Evolutionary conservation across 768 basidiomycete genomes (phyloP).

Genomic region (Leccinum boreale): DNA sequence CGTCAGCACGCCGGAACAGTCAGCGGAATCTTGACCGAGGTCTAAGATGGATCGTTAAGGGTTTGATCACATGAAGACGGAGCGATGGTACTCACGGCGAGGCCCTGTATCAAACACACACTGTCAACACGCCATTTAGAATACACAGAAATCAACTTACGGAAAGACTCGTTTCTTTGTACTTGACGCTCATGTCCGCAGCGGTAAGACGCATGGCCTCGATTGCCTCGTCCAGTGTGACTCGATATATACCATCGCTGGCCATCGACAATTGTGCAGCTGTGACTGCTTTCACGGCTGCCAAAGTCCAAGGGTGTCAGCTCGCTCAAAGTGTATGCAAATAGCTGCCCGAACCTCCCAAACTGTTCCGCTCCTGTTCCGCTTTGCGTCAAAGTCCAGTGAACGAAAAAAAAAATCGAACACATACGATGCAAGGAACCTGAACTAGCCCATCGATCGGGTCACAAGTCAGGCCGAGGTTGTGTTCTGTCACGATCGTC

Average conservation of each 20-base stretch:
- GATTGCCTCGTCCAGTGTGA: conserved; percentile 91
- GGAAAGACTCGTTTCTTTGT: conserved; percentile 93
- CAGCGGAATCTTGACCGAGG: conserved; percentile 78
- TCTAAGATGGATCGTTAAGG: conserved; percentile 35
- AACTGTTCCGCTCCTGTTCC: conserved; percentile 73
- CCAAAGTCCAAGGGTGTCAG: conserved; percentile 7
- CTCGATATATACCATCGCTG: conserved; percentile 81
- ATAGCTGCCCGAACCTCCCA: conserved; percentile 56
- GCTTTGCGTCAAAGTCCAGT: conserved; percentile 1
- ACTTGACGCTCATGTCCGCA: conserved; percentile 91
- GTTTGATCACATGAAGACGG: conserved; percentile 3
- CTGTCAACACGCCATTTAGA: not conserved
- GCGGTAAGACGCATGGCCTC: conserved; percentile 94
- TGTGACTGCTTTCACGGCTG: conserved; percentile 89
- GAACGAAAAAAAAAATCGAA: not conserved
- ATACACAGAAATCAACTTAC: conserved; percentile 39
- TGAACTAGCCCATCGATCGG: conserved; percentile 92
- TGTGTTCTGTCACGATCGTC: conserved; percentile 56
- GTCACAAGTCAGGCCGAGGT: conserved; percentile 88
- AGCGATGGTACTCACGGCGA: conserved; percentile 44
- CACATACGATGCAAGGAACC: conserved; percentile 85
- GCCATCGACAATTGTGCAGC: conserved; percentile 95
- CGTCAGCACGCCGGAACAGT: conserved; percentile 77
- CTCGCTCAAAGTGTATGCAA: not conserved
- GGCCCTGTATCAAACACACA: conserved; percentile 38